phyloP scores from a whole-genome alignment of 345 rosid species.

The Stellera chamaejasme region DNA sequence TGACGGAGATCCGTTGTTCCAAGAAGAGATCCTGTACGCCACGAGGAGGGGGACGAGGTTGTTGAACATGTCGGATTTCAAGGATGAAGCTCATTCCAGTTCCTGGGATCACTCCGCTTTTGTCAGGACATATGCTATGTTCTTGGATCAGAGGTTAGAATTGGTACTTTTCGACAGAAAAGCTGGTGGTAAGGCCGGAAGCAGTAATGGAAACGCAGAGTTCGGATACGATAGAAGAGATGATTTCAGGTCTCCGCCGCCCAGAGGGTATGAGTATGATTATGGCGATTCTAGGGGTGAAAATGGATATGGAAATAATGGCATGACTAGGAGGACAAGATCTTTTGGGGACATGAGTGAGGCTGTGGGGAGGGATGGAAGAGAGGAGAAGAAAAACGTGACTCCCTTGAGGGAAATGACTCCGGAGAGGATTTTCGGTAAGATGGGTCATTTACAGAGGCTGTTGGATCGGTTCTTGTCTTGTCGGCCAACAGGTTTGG shows the following conservation, averaged over 20 bases:
- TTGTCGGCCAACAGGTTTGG: slow-evolving; percentile 77
- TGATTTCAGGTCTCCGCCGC: slow-evolving; percentile 69
- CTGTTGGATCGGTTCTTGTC: slow-evolving; percentile 74
- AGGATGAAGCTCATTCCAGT: slow-evolving; percentile 71
- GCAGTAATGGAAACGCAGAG: slow-evolving; percentile 18
- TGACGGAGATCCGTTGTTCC: slow-evolving; percentile 63
- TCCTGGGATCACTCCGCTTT: slow-evolving; percentile 87
- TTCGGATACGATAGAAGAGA: slow-evolving; percentile 26
- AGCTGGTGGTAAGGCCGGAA: slow-evolving; percentile 3
- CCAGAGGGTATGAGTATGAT: slow-evolving; percentile 49
- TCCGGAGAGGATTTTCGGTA: slow-evolving; percentile 66
- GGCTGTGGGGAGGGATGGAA: slow-evolving; percentile 26
- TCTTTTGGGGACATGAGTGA: slow-evolving; percentile 72
- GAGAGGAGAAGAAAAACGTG: slow-evolving; percentile 27
- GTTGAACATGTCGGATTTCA: slow-evolving; percentile 78
- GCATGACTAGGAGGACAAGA: slow-evolving; percentile 46
- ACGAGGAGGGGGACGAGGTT: slow-evolving; percentile 70
- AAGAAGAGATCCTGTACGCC: slow-evolving; percentile 70
- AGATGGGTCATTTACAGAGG: slow-evolving; percentile 84
- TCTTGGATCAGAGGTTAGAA: slow-evolving; percentile 78
- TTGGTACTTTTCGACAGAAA: slow-evolving; percentile 41
- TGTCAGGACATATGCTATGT: slow-evolving; percentile 61
- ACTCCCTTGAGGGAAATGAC: slow-evolving; percentile 76
- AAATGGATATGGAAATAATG: slow-evolving; percentile 25
- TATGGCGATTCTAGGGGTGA: slow-evolving; percentile 34